Conservation (phyloP, 2,329 filamentous ascomycete genomes). For the Annulohypoxylon truncatum region DNA sequence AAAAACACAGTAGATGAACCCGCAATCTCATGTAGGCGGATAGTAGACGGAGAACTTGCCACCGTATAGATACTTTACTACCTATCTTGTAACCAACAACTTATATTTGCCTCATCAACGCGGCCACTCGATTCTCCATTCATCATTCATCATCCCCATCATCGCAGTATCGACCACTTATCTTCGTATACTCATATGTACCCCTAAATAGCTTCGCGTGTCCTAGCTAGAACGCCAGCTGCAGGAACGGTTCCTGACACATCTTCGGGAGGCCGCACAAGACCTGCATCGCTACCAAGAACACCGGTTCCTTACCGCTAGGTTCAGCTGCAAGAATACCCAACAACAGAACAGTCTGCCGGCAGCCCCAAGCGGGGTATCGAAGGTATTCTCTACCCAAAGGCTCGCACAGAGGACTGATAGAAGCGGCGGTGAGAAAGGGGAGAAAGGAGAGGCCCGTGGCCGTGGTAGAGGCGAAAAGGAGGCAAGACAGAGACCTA, state of each 20-base stretch:
- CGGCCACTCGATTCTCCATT: conserved; percentile 13
- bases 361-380: conserved; percentile 42
- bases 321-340: conserved; percentile 48
- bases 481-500: conserved; percentile 37
- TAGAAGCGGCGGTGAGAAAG: conserved; percentile 47
- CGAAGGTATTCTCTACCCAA: conserved; percentile 41
- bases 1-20: conserved; percentile 7
- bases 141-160: conserved; percentile 7
- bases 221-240: conserved; percentile 32
- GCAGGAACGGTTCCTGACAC: conserved; percentile 46
- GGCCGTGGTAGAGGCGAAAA: conserved; percentile 23
- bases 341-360: conserved; percentile 42
- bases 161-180: conserved; percentile 18
- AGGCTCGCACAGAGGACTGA: conserved; percentile 38
- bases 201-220: conserved; percentile 34
- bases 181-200: conserved; percentile 9
- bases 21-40: not conserved
- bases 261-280: conserved; percentile 51
- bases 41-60: conserved; percentile 4
- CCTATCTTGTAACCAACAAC: conserved; percentile 1
- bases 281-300: conserved; percentile 48
- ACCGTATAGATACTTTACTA: conserved; percentile 4
- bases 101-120: conserved; percentile 9
- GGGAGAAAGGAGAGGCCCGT: conserved; percentile 25
- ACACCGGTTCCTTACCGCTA: conserved; percentile 49